Evolutionary conservation across 2,329 filamentous ascomycete genomes (phyloP).

Genomic region (Akanthomyces muscarius): DNA sequence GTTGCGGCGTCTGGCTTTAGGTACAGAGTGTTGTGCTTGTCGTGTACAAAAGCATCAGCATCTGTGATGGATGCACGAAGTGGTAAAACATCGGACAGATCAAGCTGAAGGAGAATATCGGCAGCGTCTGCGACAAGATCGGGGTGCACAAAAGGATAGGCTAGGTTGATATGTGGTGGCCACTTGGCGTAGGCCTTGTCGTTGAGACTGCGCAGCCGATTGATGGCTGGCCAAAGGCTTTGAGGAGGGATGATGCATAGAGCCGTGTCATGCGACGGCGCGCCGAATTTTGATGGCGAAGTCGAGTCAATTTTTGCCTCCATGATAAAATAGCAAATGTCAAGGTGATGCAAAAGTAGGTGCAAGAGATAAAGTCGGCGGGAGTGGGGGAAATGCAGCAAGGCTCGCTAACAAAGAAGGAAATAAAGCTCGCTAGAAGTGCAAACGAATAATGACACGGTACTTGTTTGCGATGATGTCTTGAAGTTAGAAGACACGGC

Average conservation of each 20-base stretch:
- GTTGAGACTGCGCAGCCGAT: slow-evolving; percentile 56
- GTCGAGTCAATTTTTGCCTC: not conserved
- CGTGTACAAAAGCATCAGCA: slow-evolving; percentile 46
- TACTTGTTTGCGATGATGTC: not conserved
- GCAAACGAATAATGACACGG: not conserved
- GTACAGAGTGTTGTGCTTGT: slow-evolving; percentile 48
- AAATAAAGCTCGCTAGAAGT: not conserved
- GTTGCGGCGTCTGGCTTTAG: slow-evolving; percentile 27
- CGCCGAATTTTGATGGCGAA: not conserved
- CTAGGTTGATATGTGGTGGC: slow-evolving; percentile 63
- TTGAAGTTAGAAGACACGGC: not conserved
- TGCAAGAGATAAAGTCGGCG: not conserved
- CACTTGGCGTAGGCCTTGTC: slow-evolving; percentile 59
- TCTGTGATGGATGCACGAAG: not conserved
- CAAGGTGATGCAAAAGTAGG: not conserved
- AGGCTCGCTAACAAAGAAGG: not conserved
- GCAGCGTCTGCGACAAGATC: slow-evolving; percentile 43
- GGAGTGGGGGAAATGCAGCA: not conserved
- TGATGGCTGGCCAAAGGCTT: slow-evolving; percentile 43
- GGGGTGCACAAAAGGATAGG: slow-evolving; percentile 60
- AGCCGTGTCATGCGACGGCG: slow-evolving; percentile 52
- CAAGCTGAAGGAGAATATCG: slow-evolving; percentile 24
- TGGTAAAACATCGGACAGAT: slow-evolving; percentile 4
- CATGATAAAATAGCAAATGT: not conserved
- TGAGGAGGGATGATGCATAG: slow-evolving; percentile 56